Evolutionary conservation across 768 basidiomycete genomes (phyloP).

Genomic region (Mycena filopes): DNA sequence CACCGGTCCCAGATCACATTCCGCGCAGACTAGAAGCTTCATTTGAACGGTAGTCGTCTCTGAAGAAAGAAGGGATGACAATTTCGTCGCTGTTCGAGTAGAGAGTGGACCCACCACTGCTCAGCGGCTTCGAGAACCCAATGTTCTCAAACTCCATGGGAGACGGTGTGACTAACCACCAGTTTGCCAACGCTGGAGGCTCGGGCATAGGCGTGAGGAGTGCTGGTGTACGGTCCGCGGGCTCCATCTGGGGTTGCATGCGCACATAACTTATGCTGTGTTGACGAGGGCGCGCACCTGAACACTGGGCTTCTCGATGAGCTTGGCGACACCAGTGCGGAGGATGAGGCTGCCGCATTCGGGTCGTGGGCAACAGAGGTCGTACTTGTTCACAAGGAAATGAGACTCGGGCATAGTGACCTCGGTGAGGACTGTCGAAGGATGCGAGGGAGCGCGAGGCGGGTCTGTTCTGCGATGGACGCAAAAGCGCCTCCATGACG

Average conservation of each 20-base stretch:
- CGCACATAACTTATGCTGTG: constrained; percentile 10
- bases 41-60: constrained; percentile 51
- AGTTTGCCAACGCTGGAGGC: constrained; percentile 64
- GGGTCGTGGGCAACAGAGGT: constrained; percentile 72
- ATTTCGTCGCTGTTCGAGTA: neutral
- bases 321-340: constrained; percentile 64
- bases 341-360: constrained; percentile 81
- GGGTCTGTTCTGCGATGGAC: constrained; percentile 46
- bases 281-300: constrained; percentile 51
- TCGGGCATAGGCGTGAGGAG: constrained; percentile 64
- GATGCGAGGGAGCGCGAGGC: constrained; percentile 50
- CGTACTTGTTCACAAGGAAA: constrained; percentile 63
- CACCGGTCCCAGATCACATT: constrained; percentile 86
- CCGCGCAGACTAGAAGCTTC: constrained; percentile 82
- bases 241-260: constrained; percentile 59
- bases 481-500: constrained; percentile 64
- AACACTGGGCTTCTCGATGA: constrained; percentile 67
- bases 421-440: constrained; percentile 58
- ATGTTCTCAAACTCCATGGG: constrained; percentile 92
- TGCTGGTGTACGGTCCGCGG: constrained; percentile 51
- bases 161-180: constrained; percentile 83
- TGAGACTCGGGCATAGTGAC: constrained; percentile 41
- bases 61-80: neutral
- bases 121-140: constrained; percentile 74
- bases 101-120: neutral